Evolutionary conservation across 208 protist genomes (phyloP), one percentile per base, ranked within the genome.

Genomic region (Trichomonas tenax): DNA sequence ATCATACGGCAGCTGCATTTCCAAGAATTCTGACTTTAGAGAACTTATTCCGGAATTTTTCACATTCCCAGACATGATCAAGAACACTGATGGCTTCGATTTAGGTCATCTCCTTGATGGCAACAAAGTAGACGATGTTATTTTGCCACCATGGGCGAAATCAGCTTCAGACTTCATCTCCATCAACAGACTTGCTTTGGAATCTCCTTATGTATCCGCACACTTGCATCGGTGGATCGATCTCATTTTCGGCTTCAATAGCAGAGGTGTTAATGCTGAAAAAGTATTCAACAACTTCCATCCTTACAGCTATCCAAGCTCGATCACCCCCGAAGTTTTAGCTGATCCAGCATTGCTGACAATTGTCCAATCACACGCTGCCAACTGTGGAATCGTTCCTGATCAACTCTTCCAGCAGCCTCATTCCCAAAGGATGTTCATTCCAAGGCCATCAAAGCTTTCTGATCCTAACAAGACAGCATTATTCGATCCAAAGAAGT

Each of bases 171-270:
- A 97, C 26, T 98, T 98, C 72, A 97, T 98, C 4, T 8, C 21
- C 0, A 98, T 97, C n/a, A 97, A 98, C 89, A 96, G 97, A 88
- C 81, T 93, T 23, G 97, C 97, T 15, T 96, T 98, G 6, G 98
- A 98, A 81, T 96, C 95, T 48, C 96, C 97, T n/a, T 96, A 97
- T 41, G 97, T 98, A 3, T 97, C 96, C 14, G 84, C 38, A n/a
- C 3, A 97, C 15, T 49, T 98, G 34, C 97, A 97, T 46, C 11
- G 95, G 31, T 98, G 98, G 98, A 98, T 98, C 58, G 98, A 98
- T 86, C 95, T 98, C 31, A 98, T 98, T 38, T 98, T 98, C 96
- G 98, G 98, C 17, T 98, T 97, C 96, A 86, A 97, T 36, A 96
- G 97, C n/a, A 89, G 96, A 9, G 93, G 93, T n/a, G 8, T 34